Base-by-base conservation (phyloP, 805 yeast genomes). In the Tetrapisispora phaffii region DNA sequence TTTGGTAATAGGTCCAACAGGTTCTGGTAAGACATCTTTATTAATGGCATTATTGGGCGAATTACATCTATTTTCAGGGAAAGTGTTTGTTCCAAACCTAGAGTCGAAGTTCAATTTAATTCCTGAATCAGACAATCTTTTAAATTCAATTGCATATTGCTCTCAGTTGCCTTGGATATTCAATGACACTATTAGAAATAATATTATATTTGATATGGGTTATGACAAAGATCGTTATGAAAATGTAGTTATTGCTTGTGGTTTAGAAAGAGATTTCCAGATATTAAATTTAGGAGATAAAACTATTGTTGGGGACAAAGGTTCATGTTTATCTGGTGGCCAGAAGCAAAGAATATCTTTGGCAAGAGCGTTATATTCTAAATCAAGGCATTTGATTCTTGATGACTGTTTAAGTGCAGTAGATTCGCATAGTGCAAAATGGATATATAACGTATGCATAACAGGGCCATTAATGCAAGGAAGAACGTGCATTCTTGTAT, bases 381-480 rank as follows among this genome's bases (percentile, higher is more conserved):
- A 79, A 56, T 82, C 97, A 0, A 79, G 80, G 49, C 87, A 85
- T 58, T 73, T 93, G 34, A 65, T 90, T 50, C 71, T 90, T 38
- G 98, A 90, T 68, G 98, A 90, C 65, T 90, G 97, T 70, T 74
- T 90, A 58, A 82, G 94, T 63, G 98, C 98, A 44, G 97, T 90
- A 45, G 98, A 90, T 65, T 84, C 97, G 2, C 97, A 90, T 63
- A 90, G 97, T 36, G 93, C 97, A 15, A 74, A 83, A 44, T 87
- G 93, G 80, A 86, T 90, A 48, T 90, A 90, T 62, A 94, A 89
- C 55, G 76, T 86, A 55, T 89, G 97, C 67, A 81, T 90, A 44
- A 74, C 85, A 40, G 97, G 97, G 42, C 83, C 86, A 0, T 67
- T 90, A 58, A 86, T 89, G 89, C 69, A 73, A 33, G 76, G 78